Percentiles rank a stretch among this genome's conserved stretches.
Conservation (phyloP, 2,329 filamentous ascomycete genomes). For the Cryphonectria naterciae region DNA sequence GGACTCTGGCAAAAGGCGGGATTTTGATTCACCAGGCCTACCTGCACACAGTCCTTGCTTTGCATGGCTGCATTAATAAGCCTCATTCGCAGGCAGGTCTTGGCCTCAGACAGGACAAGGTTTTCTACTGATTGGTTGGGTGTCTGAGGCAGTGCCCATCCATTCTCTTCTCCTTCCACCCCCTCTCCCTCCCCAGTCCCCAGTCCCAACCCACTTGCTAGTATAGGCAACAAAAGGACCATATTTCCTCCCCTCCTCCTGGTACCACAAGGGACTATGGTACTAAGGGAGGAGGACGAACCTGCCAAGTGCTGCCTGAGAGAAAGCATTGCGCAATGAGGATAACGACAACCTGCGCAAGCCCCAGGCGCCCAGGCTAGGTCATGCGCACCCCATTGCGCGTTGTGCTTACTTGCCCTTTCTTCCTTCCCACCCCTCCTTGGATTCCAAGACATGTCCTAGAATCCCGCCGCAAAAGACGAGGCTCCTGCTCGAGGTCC, state of each 20-base stretch:
- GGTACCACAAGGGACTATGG: not conserved
- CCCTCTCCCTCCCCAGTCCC: too few species aligned
- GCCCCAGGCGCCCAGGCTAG: not conserved
- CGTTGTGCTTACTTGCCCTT: not conserved
- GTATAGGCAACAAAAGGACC: slow-evolving; percentile 7
- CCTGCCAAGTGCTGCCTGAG: slow-evolving; percentile 4
- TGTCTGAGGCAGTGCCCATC: not conserved
- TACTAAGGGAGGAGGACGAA: not conserved
- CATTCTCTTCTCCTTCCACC: not conserved
- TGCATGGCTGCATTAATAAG: not conserved
- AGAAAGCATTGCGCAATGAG: slow-evolving; percentile 4
- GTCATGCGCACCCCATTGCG: slow-evolving; percentile 3
- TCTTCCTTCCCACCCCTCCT: not conserved
- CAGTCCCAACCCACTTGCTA: not conserved
- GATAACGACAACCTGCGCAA: not conserved
- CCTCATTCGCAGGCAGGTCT: not conserved
- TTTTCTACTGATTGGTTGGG: not conserved
- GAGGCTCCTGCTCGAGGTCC: not conserved
- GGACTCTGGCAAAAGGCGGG: not conserved
- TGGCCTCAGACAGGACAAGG: not conserved
- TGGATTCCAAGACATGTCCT: not conserved
- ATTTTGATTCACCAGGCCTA: not conserved
- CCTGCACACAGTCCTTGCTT: not conserved
- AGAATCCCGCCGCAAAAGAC: not conserved
- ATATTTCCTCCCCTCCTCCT: not conserved